Percentiles rank a stretch among this genome's conserved stretches.
phyloP scores from a whole-genome alignment of 352 stramenopile species.

The Aphanomyces cochlioides region DNA sequence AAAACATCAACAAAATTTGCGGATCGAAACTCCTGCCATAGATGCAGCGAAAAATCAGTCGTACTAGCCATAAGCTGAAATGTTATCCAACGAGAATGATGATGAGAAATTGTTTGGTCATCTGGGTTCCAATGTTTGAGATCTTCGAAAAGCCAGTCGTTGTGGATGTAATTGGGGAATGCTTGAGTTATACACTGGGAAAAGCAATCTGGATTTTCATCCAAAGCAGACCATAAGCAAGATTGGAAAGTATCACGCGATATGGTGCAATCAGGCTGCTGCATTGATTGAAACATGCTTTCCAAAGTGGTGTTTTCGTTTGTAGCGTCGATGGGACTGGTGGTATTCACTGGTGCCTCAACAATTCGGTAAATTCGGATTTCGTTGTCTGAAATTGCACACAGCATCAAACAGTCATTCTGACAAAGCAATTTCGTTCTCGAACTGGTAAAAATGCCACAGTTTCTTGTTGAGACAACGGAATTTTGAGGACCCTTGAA shows the following conservation, averaged over 20 bases:
- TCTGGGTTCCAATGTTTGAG: constrained; percentile 13
- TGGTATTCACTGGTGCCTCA: not conserved
- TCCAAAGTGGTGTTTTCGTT: constrained; percentile 2
- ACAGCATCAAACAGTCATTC: not conserved
- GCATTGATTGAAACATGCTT: not conserved
- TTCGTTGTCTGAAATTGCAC: not conserved
- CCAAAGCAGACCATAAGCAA: not conserved
- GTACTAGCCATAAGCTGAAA: constrained; percentile 26
- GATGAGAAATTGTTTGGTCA: not conserved
- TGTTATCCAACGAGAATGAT: constrained; percentile 15
- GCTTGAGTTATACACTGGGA: not conserved
- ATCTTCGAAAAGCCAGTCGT: constrained; percentile 14
- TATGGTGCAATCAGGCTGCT: not conserved
- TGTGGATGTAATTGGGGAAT: not conserved
- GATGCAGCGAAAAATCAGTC: not conserved
- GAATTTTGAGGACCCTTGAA: constrained; percentile 1
- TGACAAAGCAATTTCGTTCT: not conserved
- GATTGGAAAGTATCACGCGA: constrained; percentile 12
- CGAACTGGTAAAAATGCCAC: not conserved
- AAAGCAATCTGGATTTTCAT: not conserved
- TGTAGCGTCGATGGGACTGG: not conserved
- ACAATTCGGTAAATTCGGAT: not conserved
- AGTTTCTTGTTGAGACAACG: not conserved
- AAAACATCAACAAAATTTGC: constrained; percentile 11
- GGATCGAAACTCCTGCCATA: constrained; percentile 21